Evolutionary conservation across 2,329 filamentous ascomycete species (phyloP).

Genomic region (Penicillium sp.): DNA sequence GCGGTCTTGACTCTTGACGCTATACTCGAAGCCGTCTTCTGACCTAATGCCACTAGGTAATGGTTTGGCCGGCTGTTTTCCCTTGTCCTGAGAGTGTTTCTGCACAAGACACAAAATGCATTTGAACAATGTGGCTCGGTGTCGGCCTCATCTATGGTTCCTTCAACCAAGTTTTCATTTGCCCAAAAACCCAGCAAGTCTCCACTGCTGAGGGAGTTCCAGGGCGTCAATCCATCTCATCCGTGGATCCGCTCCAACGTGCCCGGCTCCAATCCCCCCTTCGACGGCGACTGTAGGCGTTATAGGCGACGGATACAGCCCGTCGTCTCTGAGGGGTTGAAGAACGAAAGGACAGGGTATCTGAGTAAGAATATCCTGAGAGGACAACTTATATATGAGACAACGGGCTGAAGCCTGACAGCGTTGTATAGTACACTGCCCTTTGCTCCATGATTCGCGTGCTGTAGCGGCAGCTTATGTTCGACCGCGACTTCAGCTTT

Average conservation of each 20-base stretch:
- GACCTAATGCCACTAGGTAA: neutral
- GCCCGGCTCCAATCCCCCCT: neutral
- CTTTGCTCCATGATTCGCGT: conserved; percentile 17
- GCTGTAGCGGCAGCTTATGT: conserved; percentile 28
- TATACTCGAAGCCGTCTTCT: conserved; percentile 5
- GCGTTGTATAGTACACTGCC: neutral
- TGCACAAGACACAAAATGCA: neutral
- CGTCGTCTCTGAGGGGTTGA: neutral
- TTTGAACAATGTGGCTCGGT: neutral
- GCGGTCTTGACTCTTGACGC: neutral
- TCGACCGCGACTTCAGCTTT: conserved; percentile 21
- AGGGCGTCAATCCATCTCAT: conserved; percentile 3
- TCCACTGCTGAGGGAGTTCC: conserved; percentile 5
- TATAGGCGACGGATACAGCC: neutral
- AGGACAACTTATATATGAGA: neutral
- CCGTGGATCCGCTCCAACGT: conserved; percentile 5
- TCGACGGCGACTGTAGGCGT: neutral
- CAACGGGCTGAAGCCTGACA: neutral
- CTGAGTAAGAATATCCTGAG: conserved; percentile 6
- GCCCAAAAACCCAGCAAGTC: neutral
- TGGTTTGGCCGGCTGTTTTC: neutral
- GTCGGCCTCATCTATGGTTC: neutral
- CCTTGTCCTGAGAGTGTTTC: neutral
- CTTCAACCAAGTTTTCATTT: neutral
- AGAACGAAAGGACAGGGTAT: neutral